Percentiles rank a stretch among this genome's conserved stretches.
Evolutionary conservation across 2,329 filamentous ascomycete genomes (phyloP).

Genomic region (Lasiodiplodia theobromae): DNA sequence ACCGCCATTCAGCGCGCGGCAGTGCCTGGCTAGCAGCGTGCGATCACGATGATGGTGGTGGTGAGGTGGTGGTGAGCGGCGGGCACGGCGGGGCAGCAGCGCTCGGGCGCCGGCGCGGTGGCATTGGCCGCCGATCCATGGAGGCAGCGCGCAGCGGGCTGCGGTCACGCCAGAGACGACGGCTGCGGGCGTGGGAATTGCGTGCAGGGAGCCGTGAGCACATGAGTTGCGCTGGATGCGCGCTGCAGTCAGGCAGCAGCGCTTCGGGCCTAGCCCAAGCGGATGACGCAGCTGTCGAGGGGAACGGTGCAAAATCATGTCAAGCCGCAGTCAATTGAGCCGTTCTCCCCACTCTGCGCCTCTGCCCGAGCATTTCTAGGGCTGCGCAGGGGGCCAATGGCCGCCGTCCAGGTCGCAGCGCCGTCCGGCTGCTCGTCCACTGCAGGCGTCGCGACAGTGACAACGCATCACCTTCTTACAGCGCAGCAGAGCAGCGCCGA

Average conservation of each 20-base stretch:
- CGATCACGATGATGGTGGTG: constrained; percentile 10
- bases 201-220: constrained; percentile 21
- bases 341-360: constrained; percentile 27
- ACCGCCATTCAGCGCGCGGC: constrained; percentile 22
- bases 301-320: constrained; percentile 8
- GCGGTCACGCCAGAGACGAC: constrained; percentile 13
- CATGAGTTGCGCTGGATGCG: constrained; percentile 25
- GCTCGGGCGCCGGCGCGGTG: not conserved
- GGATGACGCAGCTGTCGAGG: constrained; percentile 17
- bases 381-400: constrained; percentile 24
- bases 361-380: constrained; percentile 22
- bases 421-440: constrained; percentile 18
- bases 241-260: constrained; percentile 18
- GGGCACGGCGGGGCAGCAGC: not conserved
- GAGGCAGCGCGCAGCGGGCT: not conserved
- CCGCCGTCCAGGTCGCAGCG: constrained; percentile 26
- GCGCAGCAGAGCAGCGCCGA: constrained; percentile 25
- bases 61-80: not conserved
- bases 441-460: constrained; percentile 23
- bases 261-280: constrained; percentile 21
- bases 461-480: constrained; percentile 29
- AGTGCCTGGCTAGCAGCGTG: constrained; percentile 20
- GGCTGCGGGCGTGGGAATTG: constrained; percentile 23
- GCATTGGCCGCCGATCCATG: not conserved
- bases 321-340: constrained; percentile 23